phyloP scores from a whole-genome alignment of 768 basidiomycete genomes.

The Tephrocybe sp. region DNA sequence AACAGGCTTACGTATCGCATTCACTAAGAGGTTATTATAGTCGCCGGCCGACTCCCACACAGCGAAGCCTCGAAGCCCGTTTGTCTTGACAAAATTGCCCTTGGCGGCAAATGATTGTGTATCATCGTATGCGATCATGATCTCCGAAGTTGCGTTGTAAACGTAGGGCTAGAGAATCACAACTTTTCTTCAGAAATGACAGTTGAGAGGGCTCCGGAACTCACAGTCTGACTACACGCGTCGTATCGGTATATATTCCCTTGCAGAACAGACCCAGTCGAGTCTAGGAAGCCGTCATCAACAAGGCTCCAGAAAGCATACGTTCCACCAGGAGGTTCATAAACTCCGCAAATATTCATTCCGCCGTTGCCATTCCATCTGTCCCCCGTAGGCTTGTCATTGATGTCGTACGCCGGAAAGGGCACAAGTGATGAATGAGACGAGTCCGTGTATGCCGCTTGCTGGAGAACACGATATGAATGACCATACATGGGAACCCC shows the following conservation, averaged over 20 bases:
- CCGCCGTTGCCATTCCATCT: conserved; percentile 50
- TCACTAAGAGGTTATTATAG: conserved; percentile 55
- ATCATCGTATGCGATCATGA: conserved; percentile 70
- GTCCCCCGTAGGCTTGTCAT: conserved; percentile 50
- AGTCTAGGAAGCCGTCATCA: conserved; percentile 50
- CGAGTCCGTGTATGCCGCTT: conserved; percentile 33
- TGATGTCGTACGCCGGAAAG: conserved; percentile 53
- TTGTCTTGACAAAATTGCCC: conserved; percentile 55
- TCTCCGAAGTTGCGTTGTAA: conserved; percentile 51
- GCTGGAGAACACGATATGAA: conserved; percentile 50
- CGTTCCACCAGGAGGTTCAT: conserved; percentile 50
- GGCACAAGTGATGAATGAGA: conserved; percentile 34
- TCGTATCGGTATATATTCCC: conserved; percentile 59
- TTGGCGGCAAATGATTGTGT: conserved; percentile 59
- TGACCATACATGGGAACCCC: conserved; percentile 88
- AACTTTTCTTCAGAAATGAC: not conserved
- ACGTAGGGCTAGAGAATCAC: conserved; percentile 56
- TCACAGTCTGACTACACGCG: conserved; percentile 72
- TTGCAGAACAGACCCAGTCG: conserved; percentile 36
- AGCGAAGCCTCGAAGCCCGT: conserved; percentile 62
- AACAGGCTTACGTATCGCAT: conserved; percentile 33
- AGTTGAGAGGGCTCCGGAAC: conserved; percentile 15
- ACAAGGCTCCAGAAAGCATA: conserved; percentile 68
- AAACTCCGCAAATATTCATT: conserved; percentile 59
- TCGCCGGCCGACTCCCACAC: conserved; percentile 77